phyloP scores from a whole-genome alignment of 495 filamentous ascomycete species.

The Penicillium longicatenatum region DNA sequence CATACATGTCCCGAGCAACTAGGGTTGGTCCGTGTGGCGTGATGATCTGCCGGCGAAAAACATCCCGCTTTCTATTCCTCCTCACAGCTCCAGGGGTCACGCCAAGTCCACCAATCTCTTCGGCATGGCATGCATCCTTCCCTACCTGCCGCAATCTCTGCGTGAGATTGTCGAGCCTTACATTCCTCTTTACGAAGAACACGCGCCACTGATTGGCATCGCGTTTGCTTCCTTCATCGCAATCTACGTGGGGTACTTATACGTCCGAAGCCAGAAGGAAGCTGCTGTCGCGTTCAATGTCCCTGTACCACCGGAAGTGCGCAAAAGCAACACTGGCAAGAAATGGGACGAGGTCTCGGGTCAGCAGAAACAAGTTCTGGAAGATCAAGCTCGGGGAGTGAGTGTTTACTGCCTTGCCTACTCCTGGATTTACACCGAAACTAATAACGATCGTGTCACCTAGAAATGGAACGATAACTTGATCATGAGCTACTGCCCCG shows the following conservation, averaged over 20 bases:
- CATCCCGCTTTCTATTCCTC: background rate
- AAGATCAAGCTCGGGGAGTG: constrained; percentile 45
- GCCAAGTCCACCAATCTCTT: constrained; percentile 16
- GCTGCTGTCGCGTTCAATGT: constrained; percentile 59
- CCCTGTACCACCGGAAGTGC: constrained; percentile 58
- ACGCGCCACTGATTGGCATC: constrained; percentile 28
- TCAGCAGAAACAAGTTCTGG: constrained; percentile 46
- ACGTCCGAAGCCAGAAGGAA: constrained; percentile 40
- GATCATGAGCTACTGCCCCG: constrained; percentile 77
- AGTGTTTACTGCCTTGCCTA: constrained; percentile 19
- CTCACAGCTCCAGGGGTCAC: constrained; percentile 13
- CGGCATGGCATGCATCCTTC: constrained; percentile 34
- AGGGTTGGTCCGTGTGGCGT: background rate
- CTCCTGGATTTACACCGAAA: background rate
- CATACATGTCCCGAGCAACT: background rate
- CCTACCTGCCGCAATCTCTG: constrained; percentile 29
- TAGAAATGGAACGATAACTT: constrained; percentile 47
- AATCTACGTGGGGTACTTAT: constrained; percentile 41
- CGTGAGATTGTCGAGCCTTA: constrained; percentile 26
- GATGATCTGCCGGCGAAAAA: background rate
- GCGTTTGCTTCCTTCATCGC: constrained; percentile 38
- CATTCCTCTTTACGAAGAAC: constrained; percentile 15
- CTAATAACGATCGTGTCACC: background rate
- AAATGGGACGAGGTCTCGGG: constrained; percentile 58
- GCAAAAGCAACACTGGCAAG: constrained; percentile 53